These are phyloP conservation scores for Bipolaris zeicola DNA, from an alignment of 2,329 filamentous ascomycete species.

Conservation along the genomic window DNA sequence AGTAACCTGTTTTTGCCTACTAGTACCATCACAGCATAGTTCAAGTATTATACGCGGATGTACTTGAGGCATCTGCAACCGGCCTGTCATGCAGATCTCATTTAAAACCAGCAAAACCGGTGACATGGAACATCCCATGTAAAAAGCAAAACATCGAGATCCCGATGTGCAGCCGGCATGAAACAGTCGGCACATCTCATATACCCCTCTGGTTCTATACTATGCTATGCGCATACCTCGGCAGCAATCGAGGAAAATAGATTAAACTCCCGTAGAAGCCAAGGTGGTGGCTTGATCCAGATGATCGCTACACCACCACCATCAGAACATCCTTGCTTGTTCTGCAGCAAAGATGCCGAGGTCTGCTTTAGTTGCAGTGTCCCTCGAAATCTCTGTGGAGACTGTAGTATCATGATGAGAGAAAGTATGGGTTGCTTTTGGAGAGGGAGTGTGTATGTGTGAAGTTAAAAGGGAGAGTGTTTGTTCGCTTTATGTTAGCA, in stretches of 20 bases:
- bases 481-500: background rate
- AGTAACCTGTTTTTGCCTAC: too few relatives aligned
- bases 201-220: background rate
- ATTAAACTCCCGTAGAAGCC: slow-evolving; percentile 1
- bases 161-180: background rate
- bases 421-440: background rate
- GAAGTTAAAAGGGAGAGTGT: background rate
- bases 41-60: too few relatives aligned
- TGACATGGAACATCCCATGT: background rate
- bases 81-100: background rate
- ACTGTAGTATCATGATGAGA: background rate
- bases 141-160: background rate
- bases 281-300: slow-evolving; percentile 1
- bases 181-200: background rate
- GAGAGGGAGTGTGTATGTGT: background rate
- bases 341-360: slow-evolving; percentile 6
- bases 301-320: slow-evolving; percentile 3
- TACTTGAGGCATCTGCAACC: too few relatives aligned
- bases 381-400: background rate
- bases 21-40: too few relatives aligned
- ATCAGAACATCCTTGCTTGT: slow-evolving; percentile 2
- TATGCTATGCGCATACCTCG: background rate
- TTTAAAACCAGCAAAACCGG: background rate
- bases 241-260: background rate
- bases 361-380: background rate